Evolutionary conservation across 495 filamentous ascomycete species (phyloP).

Genomic region (Hypoxylon perforatum): DNA sequence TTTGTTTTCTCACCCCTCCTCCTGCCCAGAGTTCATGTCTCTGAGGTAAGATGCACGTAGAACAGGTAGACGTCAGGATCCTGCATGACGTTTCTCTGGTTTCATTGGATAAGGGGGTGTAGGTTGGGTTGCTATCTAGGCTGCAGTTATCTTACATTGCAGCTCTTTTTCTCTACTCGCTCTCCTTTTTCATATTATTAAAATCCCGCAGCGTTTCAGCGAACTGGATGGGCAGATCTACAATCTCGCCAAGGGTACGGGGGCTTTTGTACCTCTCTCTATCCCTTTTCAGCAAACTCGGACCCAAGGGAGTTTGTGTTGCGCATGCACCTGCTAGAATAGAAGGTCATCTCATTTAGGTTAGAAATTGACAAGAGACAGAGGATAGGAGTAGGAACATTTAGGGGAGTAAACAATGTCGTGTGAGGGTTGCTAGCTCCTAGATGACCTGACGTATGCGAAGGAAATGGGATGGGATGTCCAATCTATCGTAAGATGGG

Average conservation of each 20-base stretch:
- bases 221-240: slow-evolving; percentile 22
- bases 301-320: slow-evolving; percentile 9
- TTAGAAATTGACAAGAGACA: too few species aligned
- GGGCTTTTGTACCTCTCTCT: background rate
- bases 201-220: slow-evolving; percentile 33
- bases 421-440: too few species aligned
- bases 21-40: too few species aligned
- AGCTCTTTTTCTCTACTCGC: too few species aligned
- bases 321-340: background rate
- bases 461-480: background rate
- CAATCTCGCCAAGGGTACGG: slow-evolving; percentile 1
- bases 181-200: slow-evolving; percentile 15
- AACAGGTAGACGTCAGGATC: too few species aligned
- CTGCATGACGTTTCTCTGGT: too few species aligned
- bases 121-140: slow-evolving; percentile 9
- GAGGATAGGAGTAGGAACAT: too few species aligned
- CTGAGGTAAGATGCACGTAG: too few species aligned
- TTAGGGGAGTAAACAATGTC: too few species aligned
- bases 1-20: too few species aligned
- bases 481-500: too few species aligned
- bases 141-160: slow-evolving; percentile 21
- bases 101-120: background rate
- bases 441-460: background rate
- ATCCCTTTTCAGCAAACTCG: slow-evolving; percentile 6
- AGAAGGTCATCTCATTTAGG: background rate